Conservation (phyloP, 352 stramenopile genomes). For the Phytophthora chlamydospora region DNA sequence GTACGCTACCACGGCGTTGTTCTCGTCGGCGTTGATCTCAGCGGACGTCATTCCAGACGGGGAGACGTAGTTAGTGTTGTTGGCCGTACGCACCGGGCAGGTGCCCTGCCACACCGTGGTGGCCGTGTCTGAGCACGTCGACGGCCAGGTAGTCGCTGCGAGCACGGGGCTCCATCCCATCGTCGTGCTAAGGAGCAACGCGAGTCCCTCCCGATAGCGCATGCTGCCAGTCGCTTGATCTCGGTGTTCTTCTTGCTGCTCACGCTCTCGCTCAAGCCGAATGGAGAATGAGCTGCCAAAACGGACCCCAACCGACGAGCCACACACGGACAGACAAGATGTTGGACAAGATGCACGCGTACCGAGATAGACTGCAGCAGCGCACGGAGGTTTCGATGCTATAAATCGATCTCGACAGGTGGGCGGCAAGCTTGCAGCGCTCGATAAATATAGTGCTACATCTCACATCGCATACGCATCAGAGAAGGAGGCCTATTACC, state of each 20-base stretch:
- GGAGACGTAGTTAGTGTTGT: slow-evolving; percentile 65
- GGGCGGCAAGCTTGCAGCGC: background rate
- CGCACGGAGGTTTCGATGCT: slow-evolving; percentile 22
- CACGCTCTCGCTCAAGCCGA: slow-evolving; percentile 22
- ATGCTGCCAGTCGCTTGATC: slow-evolving; percentile 23
- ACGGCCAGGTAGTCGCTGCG: slow-evolving; percentile 23
- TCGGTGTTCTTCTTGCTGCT: slow-evolving; percentile 14
- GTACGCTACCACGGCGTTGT: slow-evolving; percentile 64
- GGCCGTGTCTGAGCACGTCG: slow-evolving; percentile 62
- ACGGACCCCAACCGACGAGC: slow-evolving; percentile 13
- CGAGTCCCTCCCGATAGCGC: slow-evolving; percentile 29
- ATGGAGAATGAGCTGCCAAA: slow-evolving; percentile 30
- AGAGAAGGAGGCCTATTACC: too few relatives aligned
- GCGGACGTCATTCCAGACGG: slow-evolving; percentile 53
- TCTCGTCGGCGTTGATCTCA: slow-evolving; percentile 70
- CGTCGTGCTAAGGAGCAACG: slow-evolving; percentile 23
- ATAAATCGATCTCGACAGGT: slow-evolving; percentile 7
- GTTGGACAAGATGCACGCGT: slow-evolving; percentile 10
- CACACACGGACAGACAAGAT: slow-evolving; percentile 4
- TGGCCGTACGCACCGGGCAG: slow-evolving; percentile 53
- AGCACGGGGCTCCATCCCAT: slow-evolving; percentile 24
- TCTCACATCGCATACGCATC: slow-evolving; percentile 9
- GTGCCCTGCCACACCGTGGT: slow-evolving; percentile 60
- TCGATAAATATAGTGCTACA: slow-evolving; percentile 28
- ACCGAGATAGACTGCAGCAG: slow-evolving; percentile 20